phyloP scores from a whole-genome alignment of 2,329 filamentous ascomycete genomes.

The Fusarium oligoseptatum region DNA sequence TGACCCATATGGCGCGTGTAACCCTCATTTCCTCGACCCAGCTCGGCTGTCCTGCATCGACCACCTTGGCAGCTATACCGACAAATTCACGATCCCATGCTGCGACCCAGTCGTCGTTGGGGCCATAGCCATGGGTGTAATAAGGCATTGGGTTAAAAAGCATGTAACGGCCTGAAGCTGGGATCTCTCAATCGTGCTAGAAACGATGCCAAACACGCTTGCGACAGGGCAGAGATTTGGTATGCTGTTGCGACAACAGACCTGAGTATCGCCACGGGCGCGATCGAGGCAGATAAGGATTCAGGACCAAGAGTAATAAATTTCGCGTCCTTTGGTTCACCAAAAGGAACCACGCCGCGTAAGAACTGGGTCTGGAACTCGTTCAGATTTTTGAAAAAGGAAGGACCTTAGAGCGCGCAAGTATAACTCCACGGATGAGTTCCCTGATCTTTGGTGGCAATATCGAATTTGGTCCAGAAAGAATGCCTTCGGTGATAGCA shows the following conservation, averaged over 20 bases:
- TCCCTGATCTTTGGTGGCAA: slow-evolving; percentile 6
- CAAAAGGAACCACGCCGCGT: background rate
- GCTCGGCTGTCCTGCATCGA: slow-evolving; percentile 28
- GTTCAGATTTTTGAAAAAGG: slow-evolving; percentile 17
- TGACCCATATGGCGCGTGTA: slow-evolving; percentile 35
- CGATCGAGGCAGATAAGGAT: background rate
- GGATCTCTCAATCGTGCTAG: slow-evolving; percentile 28
- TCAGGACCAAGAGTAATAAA: slow-evolving; percentile 4
- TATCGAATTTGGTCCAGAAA: slow-evolving; percentile 23
- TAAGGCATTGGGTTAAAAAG: background rate
- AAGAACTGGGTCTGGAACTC: slow-evolving; percentile 11
- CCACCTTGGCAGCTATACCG: slow-evolving; percentile 10
- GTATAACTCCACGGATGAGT: slow-evolving; percentile 16
- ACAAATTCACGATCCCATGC: slow-evolving; percentile 24
- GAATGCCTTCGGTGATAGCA: slow-evolving; percentile 11
- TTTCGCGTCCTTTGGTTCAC: background rate
- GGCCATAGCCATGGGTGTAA: slow-evolving; percentile 6
- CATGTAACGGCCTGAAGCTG: slow-evolving; percentile 28
- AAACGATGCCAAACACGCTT: slow-evolving; percentile 35
- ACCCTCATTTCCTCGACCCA: slow-evolving; percentile 46
- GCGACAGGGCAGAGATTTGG: slow-evolving; percentile 34
- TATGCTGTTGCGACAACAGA: slow-evolving; percentile 34
- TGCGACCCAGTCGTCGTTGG: background rate
- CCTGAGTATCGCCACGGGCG: slow-evolving; percentile 16
- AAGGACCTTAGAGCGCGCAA: slow-evolving; percentile 12